Evolutionary conservation across 2,329 filamentous ascomycete species (phyloP), one percentile per base, ranked within the genome.

Genomic region (Aspergillus ochraceus): DNA sequence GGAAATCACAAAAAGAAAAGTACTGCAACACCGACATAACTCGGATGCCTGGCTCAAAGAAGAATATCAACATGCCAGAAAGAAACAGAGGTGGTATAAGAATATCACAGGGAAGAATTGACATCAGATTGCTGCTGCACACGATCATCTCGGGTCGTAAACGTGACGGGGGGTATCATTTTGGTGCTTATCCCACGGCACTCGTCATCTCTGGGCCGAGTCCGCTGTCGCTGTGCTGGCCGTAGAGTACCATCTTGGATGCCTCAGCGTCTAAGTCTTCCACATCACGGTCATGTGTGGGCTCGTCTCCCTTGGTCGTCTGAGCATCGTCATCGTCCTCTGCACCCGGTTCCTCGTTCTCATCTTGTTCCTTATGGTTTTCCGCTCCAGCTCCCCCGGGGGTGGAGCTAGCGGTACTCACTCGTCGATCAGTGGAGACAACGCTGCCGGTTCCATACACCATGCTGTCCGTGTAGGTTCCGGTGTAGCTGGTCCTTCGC

Each of bases 401-500:
- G n/a, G 73, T 74, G 39, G 75, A 75, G 64, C 77, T 77, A 52
- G 74, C 71, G 59, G 72, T 76, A 60, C 78, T 81, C 14, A 72
- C 68, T 50, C 74, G 73, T 59, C 74, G 73, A 60, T 76, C 73
- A 45, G 70, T 70, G 46, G 77, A 77, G 42, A 78, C 60, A 6
- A 71, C 71, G 57, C 78, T 81, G 49, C 73, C 77, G 2, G 74
- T 73, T 12, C 68, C 70, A 59, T 77, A 74, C 39, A 72, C 70
- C 65, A 79, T 70, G 57, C 76, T 80, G 54, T 80, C 79, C 5
- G 75, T 73, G 59, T 74, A 77, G 3, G 73, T 77, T 19, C 73
- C 73, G 4, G 74, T 72, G 61, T 79, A 80, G 67, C 77, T 80
- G 2, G 76, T 74, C 49, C 77, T 69, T 49, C 79, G 71, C 60